Base-by-base conservation (phyloP, 495 filamentous ascomycete species). In the Aspergillus campestris region DNA sequence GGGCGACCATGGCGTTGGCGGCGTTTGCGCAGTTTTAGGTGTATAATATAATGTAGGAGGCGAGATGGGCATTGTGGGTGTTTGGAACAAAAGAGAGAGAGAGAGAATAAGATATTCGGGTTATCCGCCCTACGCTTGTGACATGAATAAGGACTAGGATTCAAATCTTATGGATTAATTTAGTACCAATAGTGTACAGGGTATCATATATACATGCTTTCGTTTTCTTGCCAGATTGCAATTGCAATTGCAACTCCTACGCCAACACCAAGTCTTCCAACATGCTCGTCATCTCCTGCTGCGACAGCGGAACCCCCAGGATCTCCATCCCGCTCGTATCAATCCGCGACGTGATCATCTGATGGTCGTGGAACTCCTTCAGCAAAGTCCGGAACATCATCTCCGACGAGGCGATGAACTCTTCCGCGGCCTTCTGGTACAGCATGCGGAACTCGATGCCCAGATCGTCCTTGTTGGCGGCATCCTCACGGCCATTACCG, bases 361-460 rank as follows among this genome's bases (percentile, higher is more conserved):
- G 87, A 66, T 98, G 92, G 54, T 98, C 92, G 58, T 94, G 86
- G 63, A 98, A 94, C 77, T 98, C 92, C 67, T 96, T 97, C 56
- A 98, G 61, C 63, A 98, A 50, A 28, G 87, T 91, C 50, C 92
- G 74, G 65, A 97, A 98, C 55, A 83, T 87, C 80, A 95, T 89
- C 73, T 98, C 92, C 47, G 83, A 94, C 53, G 87, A 90, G 51
- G 91, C 95, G 34, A 97, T 89, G 62, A 98, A 95, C 59, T 96
- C 89, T 65, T 95, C 91, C 15, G 89, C 83, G 12, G 90, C 90
- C 62, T 94, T 95, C 58, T 92, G 89, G 66, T 97, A 98, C 44
- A 97, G 68, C 51, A 85, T 77, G 11, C 86, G 74, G 62, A 95
- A 96, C 65, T 97, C 92, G 29, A 98, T 79, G 1, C 85, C 85